These are phyloP conservation scores for Clathrospora elynae DNA, from an alignment of 2,329 filamentous ascomycete species.

Conservation along the genomic window DNA sequence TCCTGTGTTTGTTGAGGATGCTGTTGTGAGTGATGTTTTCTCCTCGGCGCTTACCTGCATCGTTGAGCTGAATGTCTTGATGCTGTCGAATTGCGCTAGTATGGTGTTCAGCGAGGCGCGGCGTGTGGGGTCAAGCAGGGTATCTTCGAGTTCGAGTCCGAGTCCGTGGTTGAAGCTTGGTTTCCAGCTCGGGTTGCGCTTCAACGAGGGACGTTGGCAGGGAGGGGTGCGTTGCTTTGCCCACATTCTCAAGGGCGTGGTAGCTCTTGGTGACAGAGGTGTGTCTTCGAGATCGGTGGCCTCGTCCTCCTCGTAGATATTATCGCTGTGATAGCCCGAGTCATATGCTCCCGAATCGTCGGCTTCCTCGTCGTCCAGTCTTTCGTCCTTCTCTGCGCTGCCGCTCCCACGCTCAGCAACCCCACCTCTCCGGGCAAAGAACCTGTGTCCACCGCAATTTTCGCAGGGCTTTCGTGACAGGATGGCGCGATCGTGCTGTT, in stretches of 20 bases:
- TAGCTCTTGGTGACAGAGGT: slow-evolving; percentile 25
- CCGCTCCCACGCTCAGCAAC: slow-evolving; percentile 33
- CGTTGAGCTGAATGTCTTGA: not conserved
- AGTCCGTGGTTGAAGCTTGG: slow-evolving; percentile 35
- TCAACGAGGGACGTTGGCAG: slow-evolving; percentile 17
- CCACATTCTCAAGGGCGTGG: slow-evolving; percentile 5
- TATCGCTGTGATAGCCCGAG: slow-evolving; percentile 27
- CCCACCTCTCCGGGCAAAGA: slow-evolving; percentile 36
- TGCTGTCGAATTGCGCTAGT: slow-evolving; percentile 17
- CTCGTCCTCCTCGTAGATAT: slow-evolving; percentile 26
- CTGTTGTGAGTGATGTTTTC: not conserved
- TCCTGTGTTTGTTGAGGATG: not conserved
- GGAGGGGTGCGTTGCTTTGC: slow-evolving; percentile 9
- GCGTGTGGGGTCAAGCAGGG: slow-evolving; percentile 3
- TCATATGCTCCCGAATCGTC: slow-evolving; percentile 17
- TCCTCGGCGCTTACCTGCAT: not conserved
- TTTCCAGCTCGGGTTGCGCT: slow-evolving; percentile 28
- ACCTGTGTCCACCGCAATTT: slow-evolving; percentile 25
- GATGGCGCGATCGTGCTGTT: too few relatives aligned
- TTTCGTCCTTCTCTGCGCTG: slow-evolving; percentile 16
- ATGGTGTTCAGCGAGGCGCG: slow-evolving; percentile 19
- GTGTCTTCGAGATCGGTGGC: slow-evolving; percentile 14
- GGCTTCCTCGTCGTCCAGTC: slow-evolving; percentile 8
- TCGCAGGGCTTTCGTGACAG: slow-evolving; percentile 24
- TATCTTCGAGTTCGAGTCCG: slow-evolving; percentile 10